phyloP scores from a whole-genome alignment of 139 green algal genomes.

The Closterium sp. region DNA sequence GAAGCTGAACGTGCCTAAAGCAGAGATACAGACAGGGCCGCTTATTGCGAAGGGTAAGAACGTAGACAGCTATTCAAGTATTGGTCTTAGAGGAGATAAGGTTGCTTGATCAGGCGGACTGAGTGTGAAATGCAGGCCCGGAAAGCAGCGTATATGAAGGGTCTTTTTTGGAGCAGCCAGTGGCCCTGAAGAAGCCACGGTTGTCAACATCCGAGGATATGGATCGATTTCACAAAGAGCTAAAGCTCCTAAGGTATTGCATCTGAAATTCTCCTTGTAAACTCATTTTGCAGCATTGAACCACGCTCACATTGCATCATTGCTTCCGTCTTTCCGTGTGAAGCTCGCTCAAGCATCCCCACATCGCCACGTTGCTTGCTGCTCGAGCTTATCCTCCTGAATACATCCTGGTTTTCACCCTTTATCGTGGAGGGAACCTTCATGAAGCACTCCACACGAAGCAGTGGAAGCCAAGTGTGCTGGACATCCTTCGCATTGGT shows the following conservation, averaged over 20 bases:
- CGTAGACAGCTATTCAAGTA: not conserved
- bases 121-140: slow-evolving; percentile 14
- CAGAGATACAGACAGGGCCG: slow-evolving; percentile 7
- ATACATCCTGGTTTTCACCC: slow-evolving; percentile 24
- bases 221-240: slow-evolving; percentile 46
- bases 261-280: slow-evolving; percentile 4
- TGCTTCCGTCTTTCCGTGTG: not conserved
- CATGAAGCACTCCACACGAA: slow-evolving; percentile 27
- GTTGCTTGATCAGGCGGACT: not conserved
- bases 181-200: slow-evolving; percentile 36
- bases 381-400: slow-evolving; percentile 40
- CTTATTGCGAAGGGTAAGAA: slow-evolving; percentile 13
- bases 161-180: not conserved
- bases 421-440: slow-evolving; percentile 30
- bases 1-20: slow-evolving; percentile 8
- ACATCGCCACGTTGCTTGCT: slow-evolving; percentile 31
- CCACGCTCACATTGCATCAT: not conserved
- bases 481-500: slow-evolving; percentile 22
- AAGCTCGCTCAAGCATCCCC: slow-evolving; percentile 35
- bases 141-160: slow-evolving; percentile 41
- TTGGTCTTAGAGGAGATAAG: not conserved
- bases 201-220: slow-evolving; percentile 41
- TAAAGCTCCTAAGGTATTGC: slow-evolving; percentile 28
- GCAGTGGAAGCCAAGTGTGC: slow-evolving; percentile 26
- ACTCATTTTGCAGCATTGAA: not conserved